Percentiles rank a stretch among this genome's conserved stretches.
Evolutionary conservation across 2,329 filamentous ascomycete species (phyloP).

Genomic region (Gaeumannomyces sp.): DNA sequence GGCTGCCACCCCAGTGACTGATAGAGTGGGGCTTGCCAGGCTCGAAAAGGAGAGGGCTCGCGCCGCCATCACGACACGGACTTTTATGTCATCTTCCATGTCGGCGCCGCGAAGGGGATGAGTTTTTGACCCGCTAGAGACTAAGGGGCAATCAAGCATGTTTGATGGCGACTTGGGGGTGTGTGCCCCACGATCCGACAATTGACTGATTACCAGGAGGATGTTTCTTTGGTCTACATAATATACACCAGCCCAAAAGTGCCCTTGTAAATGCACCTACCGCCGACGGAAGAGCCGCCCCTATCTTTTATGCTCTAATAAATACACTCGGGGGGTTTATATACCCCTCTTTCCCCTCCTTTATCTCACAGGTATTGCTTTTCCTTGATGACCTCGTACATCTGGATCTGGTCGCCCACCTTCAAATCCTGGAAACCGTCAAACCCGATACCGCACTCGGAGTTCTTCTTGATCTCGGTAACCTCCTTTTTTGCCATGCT

Average conservation of each 20-base stretch:
- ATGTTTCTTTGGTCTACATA: not conserved
- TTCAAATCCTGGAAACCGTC: slow-evolving; percentile 71
- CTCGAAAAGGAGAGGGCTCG: slow-evolving; percentile 49
- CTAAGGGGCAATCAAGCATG: no score
- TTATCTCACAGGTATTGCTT: slow-evolving; percentile 45
- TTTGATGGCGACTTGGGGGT: no score
- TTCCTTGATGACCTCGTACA: slow-evolving; percentile 72
- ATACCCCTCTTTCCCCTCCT: not conserved
- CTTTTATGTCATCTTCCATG: slow-evolving; percentile 43
- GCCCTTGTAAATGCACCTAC: not conserved
- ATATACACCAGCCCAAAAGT: not conserved
- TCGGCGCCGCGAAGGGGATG: slow-evolving; percentile 44
- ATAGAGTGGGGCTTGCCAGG: slow-evolving; percentile 63
- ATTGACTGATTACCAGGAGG: not conserved
- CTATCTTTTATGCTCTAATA: not conserved
- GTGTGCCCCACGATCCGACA: no score
- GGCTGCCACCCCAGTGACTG: slow-evolving; percentile 81
- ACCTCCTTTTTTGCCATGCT: slow-evolving; percentile 92
- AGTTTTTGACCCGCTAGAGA: not conserved
- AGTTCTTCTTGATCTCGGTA: slow-evolving; percentile 79
- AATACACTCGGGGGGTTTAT: not conserved
- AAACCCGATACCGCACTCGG: slow-evolving; percentile 89
- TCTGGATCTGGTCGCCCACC: slow-evolving; percentile 80
- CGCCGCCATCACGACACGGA: slow-evolving; percentile 40
- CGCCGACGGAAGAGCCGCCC: not conserved